Base-by-base conservation (phyloP, 495 filamentous ascomycete genomes). In the Neurospora cerealis region DNA sequence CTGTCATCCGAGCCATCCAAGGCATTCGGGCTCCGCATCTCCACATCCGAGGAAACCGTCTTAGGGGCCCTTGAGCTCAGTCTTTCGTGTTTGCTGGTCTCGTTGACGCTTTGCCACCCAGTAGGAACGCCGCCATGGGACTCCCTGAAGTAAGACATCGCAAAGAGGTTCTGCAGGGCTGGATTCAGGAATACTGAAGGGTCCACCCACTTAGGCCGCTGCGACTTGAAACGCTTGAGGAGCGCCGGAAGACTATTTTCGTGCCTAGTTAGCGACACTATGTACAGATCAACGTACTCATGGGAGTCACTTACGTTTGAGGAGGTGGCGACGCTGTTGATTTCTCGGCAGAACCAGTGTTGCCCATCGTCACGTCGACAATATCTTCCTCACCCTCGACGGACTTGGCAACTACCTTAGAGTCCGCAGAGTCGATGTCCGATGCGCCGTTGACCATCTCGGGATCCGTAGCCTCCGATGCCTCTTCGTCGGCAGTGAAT, bases 381-480 rank as follows among this genome's bases (percentile, higher is more conserved):
- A 97, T 89, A 70, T 92, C 93, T 75, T 97, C 94, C 80, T 97
- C 95, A 6, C 93, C 93, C 75, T 94, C 91, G 13, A 97, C 89
- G 9, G 94, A 97, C 70, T 83, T 85, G 28, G 92, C 90, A 75
- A 92, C 87, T 69, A 97, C 85, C 75, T 90, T 90, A 8, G 88
- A 87, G 74, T 92, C 92, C 3, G 90, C 86, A 17, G 89, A 92
- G 73, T 92, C 88, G 2, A 87, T 89, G 79, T 96, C 93, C 28
- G 94, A 94, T 41, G 89, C 87, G 36, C 87, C 90, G 8, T 93
- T 84, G 37, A 94, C 87, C 17, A 91, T 87, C 76, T 96, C 93
- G 0, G 89, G 87, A 74, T 93, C 93, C 70, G 83, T 83, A 41
- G 73, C 82, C 48, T 93, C 90, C 3, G 86, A 79, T 17, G 76